Conservation (phyloP, 2,329 filamentous ascomycete species). For the Neonectria punicea region DNA sequence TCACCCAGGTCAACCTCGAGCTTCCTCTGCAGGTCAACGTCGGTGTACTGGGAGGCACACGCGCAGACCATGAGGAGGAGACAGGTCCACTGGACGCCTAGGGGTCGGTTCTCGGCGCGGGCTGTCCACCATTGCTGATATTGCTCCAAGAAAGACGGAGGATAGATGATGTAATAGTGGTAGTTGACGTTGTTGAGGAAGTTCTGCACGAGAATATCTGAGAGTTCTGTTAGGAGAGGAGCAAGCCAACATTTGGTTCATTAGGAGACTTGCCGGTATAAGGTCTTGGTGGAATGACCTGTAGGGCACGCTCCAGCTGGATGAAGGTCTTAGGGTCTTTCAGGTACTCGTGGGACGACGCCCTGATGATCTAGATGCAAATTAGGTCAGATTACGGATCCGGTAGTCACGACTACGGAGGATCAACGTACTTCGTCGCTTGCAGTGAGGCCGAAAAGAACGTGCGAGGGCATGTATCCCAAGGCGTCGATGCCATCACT, state of each 20-base stretch:
- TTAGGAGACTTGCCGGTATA: slow-evolving; percentile 46
- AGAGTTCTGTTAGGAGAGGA: slow-evolving; percentile 10
- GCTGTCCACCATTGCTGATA: slow-evolving; percentile 50
- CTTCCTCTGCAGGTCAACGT: slow-evolving; percentile 44
- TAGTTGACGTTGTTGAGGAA: slow-evolving; percentile 52
- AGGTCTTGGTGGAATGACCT: slow-evolving; percentile 46
- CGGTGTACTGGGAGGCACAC: slow-evolving; percentile 49
- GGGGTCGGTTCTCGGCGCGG: slow-evolving; percentile 43
- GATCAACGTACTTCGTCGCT: slow-evolving; percentile 40
- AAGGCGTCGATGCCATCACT: slow-evolving; percentile 47
- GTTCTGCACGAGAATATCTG: slow-evolving; percentile 52
- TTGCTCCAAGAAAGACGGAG: slow-evolving; percentile 48
- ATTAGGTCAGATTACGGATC: neutral
- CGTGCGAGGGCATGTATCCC: slow-evolving; percentile 50
- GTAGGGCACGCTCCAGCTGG: slow-evolving; percentile 47
- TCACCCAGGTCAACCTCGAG: slow-evolving; percentile 47
- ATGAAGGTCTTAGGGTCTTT: slow-evolving; percentile 40
- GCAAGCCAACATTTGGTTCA: neutral
- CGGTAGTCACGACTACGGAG: neutral
- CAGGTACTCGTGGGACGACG: slow-evolving; percentile 35
- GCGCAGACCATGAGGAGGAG: slow-evolving; percentile 52
- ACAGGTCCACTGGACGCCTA: slow-evolving; percentile 51
- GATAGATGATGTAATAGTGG: slow-evolving; percentile 53
- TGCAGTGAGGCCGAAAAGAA: slow-evolving; percentile 43
- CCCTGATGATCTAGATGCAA: slow-evolving; percentile 21